phyloP scores from a whole-genome alignment of 345 rosid genomes.

The Sonneratia alba region DNA sequence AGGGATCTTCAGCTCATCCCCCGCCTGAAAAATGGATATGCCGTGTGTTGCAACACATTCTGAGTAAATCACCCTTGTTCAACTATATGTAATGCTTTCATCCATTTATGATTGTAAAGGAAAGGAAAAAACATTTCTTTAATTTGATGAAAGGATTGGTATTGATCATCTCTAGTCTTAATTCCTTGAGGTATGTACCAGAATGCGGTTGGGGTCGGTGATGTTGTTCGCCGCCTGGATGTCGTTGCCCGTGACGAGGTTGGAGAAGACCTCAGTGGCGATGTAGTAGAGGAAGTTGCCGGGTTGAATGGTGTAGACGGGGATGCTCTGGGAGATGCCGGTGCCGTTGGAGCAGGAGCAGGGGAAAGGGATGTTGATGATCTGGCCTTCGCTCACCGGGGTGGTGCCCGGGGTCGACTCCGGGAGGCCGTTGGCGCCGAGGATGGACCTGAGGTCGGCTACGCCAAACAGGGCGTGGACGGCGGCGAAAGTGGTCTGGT shows the following conservation, averaged over 20 bases:
- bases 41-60: too few species aligned
- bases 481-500: constrained; percentile 32
- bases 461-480: constrained; percentile 45
- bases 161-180: neutral
- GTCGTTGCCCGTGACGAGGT: constrained; percentile 16
- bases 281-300: constrained; percentile 31
- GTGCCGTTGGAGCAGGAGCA: constrained; percentile 51
- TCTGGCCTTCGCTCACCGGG: constrained; percentile 9
- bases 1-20: constrained; percentile 45
- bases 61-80: too few species aligned
- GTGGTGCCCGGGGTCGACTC: constrained; percentile 18
- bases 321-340: constrained; percentile 33
- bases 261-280: constrained; percentile 26
- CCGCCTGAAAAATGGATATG: neutral
- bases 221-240: constrained; percentile 30
- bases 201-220: constrained; percentile 14
- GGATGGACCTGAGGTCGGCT: constrained; percentile 26
- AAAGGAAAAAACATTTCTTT: neutral
- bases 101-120: neutral
- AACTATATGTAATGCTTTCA: too few species aligned
- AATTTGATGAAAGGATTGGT: too few species aligned
- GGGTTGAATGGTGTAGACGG: constrained; percentile 33
- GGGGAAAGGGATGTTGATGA: constrained; percentile 43
- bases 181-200: neutral
- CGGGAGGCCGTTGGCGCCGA: constrained; percentile 49